Percentiles rank a stretch among this genome's conserved stretches.
Conservation (phyloP, 2,329 filamentous ascomycete species). For the Ophiocordyceps camponoti-leonardi region DNA sequence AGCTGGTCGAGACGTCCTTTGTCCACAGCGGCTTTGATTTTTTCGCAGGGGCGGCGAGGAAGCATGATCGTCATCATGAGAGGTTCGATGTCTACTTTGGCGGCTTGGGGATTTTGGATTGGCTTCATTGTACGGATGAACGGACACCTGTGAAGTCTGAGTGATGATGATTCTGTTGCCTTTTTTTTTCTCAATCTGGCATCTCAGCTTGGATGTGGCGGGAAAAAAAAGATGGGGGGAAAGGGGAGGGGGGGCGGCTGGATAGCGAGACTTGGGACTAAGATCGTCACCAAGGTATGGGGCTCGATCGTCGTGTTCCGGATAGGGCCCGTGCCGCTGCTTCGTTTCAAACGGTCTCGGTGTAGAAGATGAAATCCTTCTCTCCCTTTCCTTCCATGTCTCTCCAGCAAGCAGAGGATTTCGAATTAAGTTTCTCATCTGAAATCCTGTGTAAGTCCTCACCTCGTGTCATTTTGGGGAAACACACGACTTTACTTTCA, state of each 20-base stretch:
- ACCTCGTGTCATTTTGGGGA: no score
- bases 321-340: no score
- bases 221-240: neutral
- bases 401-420: neutral
- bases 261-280: neutral
- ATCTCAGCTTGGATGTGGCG: neutral
- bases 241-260: neutral
- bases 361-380: no score
- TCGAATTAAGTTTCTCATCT: no score
- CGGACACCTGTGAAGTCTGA: constrained; percentile 2
- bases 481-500: no score
- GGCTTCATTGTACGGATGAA: constrained; percentile 32
- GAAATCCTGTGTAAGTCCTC: no score
- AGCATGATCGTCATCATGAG: constrained; percentile 41
- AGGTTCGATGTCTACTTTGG: constrained; percentile 37
- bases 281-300: no score
- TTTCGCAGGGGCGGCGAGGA: constrained; percentile 24
- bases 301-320: no score
- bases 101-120: constrained; percentile 32
- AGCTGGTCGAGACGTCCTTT: constrained; percentile 32
- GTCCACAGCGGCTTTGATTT: constrained; percentile 43
- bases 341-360: no score
- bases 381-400: no score
- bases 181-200: no score
- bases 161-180: no score